Evolutionary conservation across 2,329 filamentous ascomycete genomes (phyloP).

Genomic region (Iodosphaeria phyllophila): DNA sequence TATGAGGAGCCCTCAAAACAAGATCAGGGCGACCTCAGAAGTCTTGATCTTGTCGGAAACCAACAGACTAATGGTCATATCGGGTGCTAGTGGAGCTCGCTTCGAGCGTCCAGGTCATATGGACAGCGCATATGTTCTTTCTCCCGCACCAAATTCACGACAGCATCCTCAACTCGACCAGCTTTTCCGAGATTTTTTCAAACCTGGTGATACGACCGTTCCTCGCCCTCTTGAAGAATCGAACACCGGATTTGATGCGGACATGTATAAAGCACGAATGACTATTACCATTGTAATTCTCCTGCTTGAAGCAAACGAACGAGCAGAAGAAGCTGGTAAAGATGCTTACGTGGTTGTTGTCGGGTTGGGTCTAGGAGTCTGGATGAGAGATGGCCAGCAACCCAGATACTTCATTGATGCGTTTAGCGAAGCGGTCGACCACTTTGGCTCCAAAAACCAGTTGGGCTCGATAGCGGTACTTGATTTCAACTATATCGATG

Average conservation of each 20-base stretch:
- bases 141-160: background rate
- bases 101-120: constrained; percentile 13
- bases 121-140: constrained; percentile 7
- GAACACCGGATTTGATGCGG: constrained; percentile 5
- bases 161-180: background rate
- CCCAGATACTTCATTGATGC: constrained; percentile 6
- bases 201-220: no score
- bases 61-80: no score
- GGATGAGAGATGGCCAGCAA: constrained; percentile 5
- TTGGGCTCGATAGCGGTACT: constrained; percentile 8
- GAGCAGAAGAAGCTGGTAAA: constrained; percentile 6
- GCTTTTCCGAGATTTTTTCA: no score
- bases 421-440: constrained; percentile 5
- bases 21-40: no score
- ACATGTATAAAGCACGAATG: constrained; percentile 11
- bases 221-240: no score
- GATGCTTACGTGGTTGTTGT: constrained; percentile 14
- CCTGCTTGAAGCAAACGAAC: constrained; percentile 11
- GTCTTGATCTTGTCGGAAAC: no score
- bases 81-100: constrained; percentile 12
- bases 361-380: constrained; percentile 14
- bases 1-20: no score
- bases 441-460: constrained; percentile 3
- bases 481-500: constrained; percentile 9
- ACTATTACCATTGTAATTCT: constrained; percentile 10